A percentile compares a stretch with the other conserved stretches of the same genome.
phyloP scores from a whole-genome alignment of 1,284 basidiomycete species.

The Tylopilus orsonianus region DNA sequence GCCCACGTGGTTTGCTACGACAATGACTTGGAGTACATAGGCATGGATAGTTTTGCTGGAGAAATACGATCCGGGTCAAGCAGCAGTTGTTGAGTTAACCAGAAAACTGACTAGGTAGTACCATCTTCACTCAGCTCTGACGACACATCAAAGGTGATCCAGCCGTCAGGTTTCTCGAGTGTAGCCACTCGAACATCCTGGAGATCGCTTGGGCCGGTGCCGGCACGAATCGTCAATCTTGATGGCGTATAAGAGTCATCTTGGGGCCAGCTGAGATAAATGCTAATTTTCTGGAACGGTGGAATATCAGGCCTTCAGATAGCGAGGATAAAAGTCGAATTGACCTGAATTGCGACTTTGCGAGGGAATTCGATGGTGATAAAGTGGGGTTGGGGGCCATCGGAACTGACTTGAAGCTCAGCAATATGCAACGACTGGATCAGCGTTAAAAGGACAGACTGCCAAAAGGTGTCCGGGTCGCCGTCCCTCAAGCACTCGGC shows the following conservation, averaged over 20 bases:
- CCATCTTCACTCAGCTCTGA: slow-evolving; percentile 78
- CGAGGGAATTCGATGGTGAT: slow-evolving; percentile 93
- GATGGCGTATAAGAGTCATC: slow-evolving; percentile 99
- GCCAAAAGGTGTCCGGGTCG: slow-evolving; percentile 95
- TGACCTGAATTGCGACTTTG: slow-evolving; percentile 86
- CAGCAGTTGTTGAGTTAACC: neutral
- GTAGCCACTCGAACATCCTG: slow-evolving; percentile 88
- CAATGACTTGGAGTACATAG: slow-evolving; percentile 88
- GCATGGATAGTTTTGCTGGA: slow-evolving; percentile 82
- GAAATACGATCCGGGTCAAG: slow-evolving; percentile 4
- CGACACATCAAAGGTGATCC: slow-evolving; percentile 89
- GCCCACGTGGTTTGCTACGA: slow-evolving; percentile 94
- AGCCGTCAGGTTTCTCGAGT: slow-evolving; percentile 90
- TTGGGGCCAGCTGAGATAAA: slow-evolving; percentile 82
- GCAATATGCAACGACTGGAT: neutral
- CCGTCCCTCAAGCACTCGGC: slow-evolving; percentile 88
- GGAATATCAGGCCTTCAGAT: neutral
- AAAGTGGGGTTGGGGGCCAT: slow-evolving; percentile 96
- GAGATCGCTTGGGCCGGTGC: slow-evolving; percentile 89
- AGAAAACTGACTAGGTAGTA: slow-evolving; percentile 54
- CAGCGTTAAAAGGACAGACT: slow-evolving; percentile 60
- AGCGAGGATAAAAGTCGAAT: neutral
- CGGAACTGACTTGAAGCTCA: slow-evolving; percentile 62
- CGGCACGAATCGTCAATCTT: slow-evolving; percentile 86
- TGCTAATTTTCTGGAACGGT: slow-evolving; percentile 76